Evolutionary conservation across 1,284 basidiomycete species (phyloP).

Genomic region (Moniliella sp.): DNA sequence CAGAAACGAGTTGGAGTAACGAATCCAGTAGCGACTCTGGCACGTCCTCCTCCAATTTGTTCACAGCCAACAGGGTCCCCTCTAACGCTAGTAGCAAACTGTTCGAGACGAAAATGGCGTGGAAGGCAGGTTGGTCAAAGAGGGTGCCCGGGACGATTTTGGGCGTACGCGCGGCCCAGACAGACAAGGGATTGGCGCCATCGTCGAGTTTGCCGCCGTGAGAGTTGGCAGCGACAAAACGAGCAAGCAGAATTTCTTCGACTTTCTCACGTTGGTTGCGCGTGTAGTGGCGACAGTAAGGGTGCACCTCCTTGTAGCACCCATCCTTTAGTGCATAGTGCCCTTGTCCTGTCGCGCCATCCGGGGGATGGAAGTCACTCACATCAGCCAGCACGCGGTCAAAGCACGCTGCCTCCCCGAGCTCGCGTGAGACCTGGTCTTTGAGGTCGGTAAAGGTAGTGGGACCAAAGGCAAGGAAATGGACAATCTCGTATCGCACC

Average conservation of each 20-base stretch:
- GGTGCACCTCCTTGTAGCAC: slow-evolving; percentile 65
- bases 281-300: slow-evolving; percentile 87
- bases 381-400: slow-evolving; percentile 59
- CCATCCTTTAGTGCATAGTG: slow-evolving; percentile 70
- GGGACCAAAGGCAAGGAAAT: slow-evolving; percentile 67
- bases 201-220: slow-evolving; percentile 38
- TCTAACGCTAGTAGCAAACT: slow-evolving; percentile 15
- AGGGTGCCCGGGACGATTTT: slow-evolving; percentile 4
- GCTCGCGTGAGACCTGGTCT: slow-evolving; percentile 72
- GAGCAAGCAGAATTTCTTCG: slow-evolving; percentile 52
- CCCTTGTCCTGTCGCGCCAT: slow-evolving; percentile 54
- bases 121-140: slow-evolving; percentile 4
- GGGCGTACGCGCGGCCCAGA: slow-evolving; percentile 6
- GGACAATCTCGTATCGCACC: slow-evolving; percentile 66
- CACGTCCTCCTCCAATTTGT: slow-evolving; percentile 6
- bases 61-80: slow-evolving; percentile 8
- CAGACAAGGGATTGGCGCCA: too few relatives aligned
- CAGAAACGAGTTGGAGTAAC: slow-evolving; percentile 43
- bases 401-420: slow-evolving; percentile 64
- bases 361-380: slow-evolving; percentile 60
- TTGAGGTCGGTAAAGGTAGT: slow-evolving; percentile 76
- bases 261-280: slow-evolving; percentile 84
- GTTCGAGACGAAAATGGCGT: slow-evolving; percentile 7
- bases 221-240: slow-evolving; percentile 52
- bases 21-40: slow-evolving; percentile 69